A percentile compares a stretch with the other conserved stretches of the same genome.
Conservation (phyloP, 2,329 filamentous ascomycete genomes). For the Purpureocillium takamizusanense region DNA sequence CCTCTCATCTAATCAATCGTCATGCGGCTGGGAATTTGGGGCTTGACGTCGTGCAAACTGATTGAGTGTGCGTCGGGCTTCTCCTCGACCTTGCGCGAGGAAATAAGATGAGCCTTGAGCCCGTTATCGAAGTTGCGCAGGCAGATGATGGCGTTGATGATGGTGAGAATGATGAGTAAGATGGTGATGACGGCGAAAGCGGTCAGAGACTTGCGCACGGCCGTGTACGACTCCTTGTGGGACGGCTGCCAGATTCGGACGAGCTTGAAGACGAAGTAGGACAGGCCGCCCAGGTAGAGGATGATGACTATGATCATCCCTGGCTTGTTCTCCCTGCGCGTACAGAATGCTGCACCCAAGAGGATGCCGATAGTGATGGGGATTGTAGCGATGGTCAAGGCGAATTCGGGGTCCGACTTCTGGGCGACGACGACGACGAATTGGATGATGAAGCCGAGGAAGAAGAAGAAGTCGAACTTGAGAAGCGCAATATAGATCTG, state of each 20-base stretch:
- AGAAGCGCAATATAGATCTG: slow-evolving; percentile 95
- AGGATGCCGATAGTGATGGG: slow-evolving; percentile 87
- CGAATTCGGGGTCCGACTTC: slow-evolving; percentile 64
- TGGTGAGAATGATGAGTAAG: slow-evolving; percentile 78
- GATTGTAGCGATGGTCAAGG: slow-evolving; percentile 79
- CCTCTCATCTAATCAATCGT: slow-evolving; percentile 44
- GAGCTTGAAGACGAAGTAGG: slow-evolving; percentile 97
- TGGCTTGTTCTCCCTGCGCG: slow-evolving; percentile 67
- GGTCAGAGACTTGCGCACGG: slow-evolving; percentile 78
- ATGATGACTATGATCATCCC: slow-evolving; percentile 75
- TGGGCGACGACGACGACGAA: slow-evolving; percentile 85
- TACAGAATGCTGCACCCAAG: slow-evolving; percentile 75
- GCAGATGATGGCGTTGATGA: slow-evolving; percentile 78
- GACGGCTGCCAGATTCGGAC: slow-evolving; percentile 79
- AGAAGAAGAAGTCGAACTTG: slow-evolving; percentile 99
- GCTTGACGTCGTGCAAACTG: slow-evolving; percentile 47
- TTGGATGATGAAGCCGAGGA: slow-evolving; percentile 95
- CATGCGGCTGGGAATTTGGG: slow-evolving; percentile 45
- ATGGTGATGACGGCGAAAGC: slow-evolving; percentile 93
- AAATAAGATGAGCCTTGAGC: slow-evolving; percentile 75
- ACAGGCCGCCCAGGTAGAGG: slow-evolving; percentile 79
- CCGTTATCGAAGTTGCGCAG: slow-evolving; percentile 86
- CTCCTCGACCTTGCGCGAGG: slow-evolving; percentile 38
- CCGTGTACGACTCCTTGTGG: slow-evolving; percentile 54
- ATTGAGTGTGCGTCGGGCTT: slow-evolving; percentile 49